Evolutionary conservation across 208 protist genomes (phyloP), one percentile per base, ranked within the genome.

Genomic region (Leishmania arabica): DNA sequence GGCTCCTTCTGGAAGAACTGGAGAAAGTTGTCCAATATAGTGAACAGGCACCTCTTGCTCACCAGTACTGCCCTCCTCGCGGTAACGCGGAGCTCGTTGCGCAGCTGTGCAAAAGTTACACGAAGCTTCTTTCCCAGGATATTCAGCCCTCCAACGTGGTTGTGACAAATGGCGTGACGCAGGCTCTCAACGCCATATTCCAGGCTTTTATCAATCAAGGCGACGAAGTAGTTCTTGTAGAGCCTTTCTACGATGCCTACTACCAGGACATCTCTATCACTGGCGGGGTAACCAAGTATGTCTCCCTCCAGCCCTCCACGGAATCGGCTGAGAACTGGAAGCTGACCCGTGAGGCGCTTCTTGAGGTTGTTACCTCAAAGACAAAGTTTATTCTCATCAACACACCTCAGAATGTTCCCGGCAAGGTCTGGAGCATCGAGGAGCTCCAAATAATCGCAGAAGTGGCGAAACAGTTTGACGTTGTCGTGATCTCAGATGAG

Each of bases 171-270:
- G 97, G 96, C 37, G 94, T 97, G 5, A 96, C 93, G 13, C 90
- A 98, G 75, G 96, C 86, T 31, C 77, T 99, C 27, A 97, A 92
- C 84, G 77, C 83, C 21, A 78, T 86, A 4, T 92, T 98, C 51
- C 88, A 95, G 77, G 89, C 96, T 0, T 87, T 98, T 45, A 42
- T 99, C 8, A 94, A 97, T 47, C 89, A 88, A 58, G 97, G 96
- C 13, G 98, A 99, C 75, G 97, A 99, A 74, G 91, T 99, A 0
- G 89, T 99, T 45, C 80, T 98, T 17, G 90, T 99, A 27, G 96
- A 99, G 86, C 97, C 98, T 11, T 98, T 93, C 81, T 99, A 96
- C 89, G 98, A 99, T 82, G 89, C 88, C 0, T 98, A 99, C 82
- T 82, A 86, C 68, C 84, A 83, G 82, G 93, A 92, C 58, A 88